Conservation (phyloP, 805 yeast species). For the Naumovozyma castellii region DNA sequence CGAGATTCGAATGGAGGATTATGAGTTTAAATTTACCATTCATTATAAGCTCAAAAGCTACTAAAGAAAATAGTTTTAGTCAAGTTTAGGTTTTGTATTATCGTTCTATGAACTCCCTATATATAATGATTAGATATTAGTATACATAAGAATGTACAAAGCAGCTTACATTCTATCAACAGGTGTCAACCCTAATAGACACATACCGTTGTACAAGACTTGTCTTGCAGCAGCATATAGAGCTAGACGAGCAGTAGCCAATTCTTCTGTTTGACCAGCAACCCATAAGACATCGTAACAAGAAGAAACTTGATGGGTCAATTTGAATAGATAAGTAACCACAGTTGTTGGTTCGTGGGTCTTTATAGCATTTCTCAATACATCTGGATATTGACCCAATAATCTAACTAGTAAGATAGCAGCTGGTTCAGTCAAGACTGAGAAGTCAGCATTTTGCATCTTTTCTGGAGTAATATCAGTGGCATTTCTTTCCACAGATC, state of each 20-base stretch:
- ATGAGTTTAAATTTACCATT: too few relatives aligned
- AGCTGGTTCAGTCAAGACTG: conserved; percentile 57
- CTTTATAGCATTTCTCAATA: conserved; percentile 68
- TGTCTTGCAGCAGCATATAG: conserved; percentile 83
- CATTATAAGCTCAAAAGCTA: too few relatives aligned
- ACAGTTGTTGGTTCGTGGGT: conserved; percentile 88
- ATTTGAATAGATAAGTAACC: conserved; percentile 84
- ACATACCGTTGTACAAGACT: conserved; percentile 83
- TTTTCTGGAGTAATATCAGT: conserved; percentile 36
- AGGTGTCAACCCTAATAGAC: conserved; percentile 86
- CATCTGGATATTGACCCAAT: conserved; percentile 86
- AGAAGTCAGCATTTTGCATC: conserved; percentile 43
- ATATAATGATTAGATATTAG: too few relatives aligned
- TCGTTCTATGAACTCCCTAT: too few relatives aligned
- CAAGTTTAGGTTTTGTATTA: too few relatives aligned
- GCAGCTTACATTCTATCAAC: conserved; percentile 82
- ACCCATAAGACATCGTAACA: conserved; percentile 95
- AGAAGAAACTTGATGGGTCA: conserved; percentile 91
- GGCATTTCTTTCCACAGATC: conserved; percentile 88
- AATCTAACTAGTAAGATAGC: conserved; percentile 66
- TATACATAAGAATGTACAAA: too few relatives aligned
- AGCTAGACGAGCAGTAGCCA: conserved; percentile 87
- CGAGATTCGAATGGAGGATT: too few relatives aligned
- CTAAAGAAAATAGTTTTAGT: too few relatives aligned
- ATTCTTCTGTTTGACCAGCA: conserved; percentile 81